Evolutionary conservation across 2,329 filamentous ascomycete species (phyloP).

Genomic region (Ceratocystis eucalypticola): DNA sequence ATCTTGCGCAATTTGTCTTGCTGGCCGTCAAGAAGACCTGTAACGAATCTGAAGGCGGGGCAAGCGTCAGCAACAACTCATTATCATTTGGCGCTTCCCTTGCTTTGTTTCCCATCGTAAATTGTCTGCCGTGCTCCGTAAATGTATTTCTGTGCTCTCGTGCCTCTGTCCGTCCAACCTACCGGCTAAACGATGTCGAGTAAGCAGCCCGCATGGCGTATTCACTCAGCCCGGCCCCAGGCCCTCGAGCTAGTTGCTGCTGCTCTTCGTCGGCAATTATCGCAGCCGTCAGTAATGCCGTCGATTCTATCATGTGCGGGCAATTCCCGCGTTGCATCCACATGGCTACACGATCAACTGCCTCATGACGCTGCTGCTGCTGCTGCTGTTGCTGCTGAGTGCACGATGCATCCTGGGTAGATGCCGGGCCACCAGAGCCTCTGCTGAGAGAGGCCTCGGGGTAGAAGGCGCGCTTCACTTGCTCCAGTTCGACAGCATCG

Average conservation of each 20-base stretch:
- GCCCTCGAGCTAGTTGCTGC: slow-evolving; percentile 15
- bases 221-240: slow-evolving; percentile 30
- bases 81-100: not conserved
- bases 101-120: not conserved
- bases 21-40: slow-evolving; percentile 62
- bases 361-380: slow-evolving; percentile 25
- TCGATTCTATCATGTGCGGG: slow-evolving; percentile 68
- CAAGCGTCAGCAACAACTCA: not conserved
- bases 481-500: slow-evolving; percentile 48
- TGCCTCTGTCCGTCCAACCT: slow-evolving; percentile 25
- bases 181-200: slow-evolving; percentile 61
- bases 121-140: too few species aligned
- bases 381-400: not conserved
- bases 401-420: slow-evolving; percentile 6
- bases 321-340: slow-evolving; percentile 63
- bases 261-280: slow-evolving; percentile 46
- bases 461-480: slow-evolving; percentile 53
- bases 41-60: slow-evolving; percentile 50
- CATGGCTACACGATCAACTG: slow-evolving; percentile 47
- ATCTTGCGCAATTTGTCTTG: slow-evolving; percentile 53
- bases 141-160: not conserved
- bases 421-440: not conserved
- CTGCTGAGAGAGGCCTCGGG: not conserved
- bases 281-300: slow-evolving; percentile 57
- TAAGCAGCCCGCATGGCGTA: slow-evolving; percentile 58